Base-by-base conservation (phyloP, 2,329 filamentous ascomycete genomes). In the Botrytis squamosa region DNA sequence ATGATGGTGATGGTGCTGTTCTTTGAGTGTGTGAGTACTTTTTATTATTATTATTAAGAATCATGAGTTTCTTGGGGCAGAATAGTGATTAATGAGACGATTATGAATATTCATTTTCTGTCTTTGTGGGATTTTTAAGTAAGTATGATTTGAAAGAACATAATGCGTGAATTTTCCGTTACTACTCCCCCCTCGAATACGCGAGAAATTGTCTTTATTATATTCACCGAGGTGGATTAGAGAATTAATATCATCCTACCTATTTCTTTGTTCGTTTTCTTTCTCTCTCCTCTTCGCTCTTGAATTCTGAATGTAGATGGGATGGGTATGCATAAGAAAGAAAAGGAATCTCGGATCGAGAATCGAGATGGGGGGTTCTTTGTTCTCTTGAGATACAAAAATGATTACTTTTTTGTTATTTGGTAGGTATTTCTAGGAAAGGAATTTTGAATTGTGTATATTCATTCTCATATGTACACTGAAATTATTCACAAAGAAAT, bases 31-130 rank as follows among this genome's bases (percentile, higher is more conserved):
- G 2, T n/a, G 49, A n/a, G 9, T 25, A 1, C 33, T 33, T 33
- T 33, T 29, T 29, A n/a, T n/a, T n/a, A n/a, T n/a, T n/a, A n/a
- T n/a, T n/a, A n/a, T 33, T n/a, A 1, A 6, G 22, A n/a, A n/a
- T 52, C 10, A 1, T 0, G 0, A n/a, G 5, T n/a, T n/a, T 52
- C 49, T 52, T 5, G 1, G 0, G 22, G 9, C 22, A 12, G 10
- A 25, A 25, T 5, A 10, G 20, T 52, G 1, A 4, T 14, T 10
- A 3, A 1, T 22, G 20, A 9, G 25, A 4, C 14, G 25, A 2
- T 3, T 52, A 4, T 52, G 25, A 52, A 49, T 4, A 33, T 33
- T 33, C 33, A 2, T 33, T 33, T 33, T 33, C 33, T 33, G 33
- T 33, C 33, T 33, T 33, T 33, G 33, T 5, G 22, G 4, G 0